Percentiles rank a stretch among this genome's conserved stretches.
Conservation (phyloP, 352 stramenopile genomes). For the Phytophthora foliorum region DNA sequence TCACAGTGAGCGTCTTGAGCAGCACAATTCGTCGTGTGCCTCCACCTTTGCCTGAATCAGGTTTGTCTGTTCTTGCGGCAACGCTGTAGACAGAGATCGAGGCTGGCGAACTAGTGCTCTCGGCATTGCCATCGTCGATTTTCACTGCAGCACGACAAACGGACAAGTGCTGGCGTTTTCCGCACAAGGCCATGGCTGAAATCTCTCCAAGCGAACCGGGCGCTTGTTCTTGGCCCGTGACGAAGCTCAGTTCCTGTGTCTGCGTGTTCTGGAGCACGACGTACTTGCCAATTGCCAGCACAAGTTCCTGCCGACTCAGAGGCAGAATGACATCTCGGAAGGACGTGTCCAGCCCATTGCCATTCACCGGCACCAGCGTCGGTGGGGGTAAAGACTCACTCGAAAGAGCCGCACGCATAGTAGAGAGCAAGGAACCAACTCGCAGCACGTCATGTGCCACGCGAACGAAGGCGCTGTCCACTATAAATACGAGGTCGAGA, state of each 20-base stretch:
- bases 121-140: constrained; percentile 10
- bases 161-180: constrained; percentile 59
- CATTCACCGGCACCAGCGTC: constrained; percentile 52
- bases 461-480: constrained; percentile 4
- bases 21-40: constrained; percentile 27
- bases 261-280: constrained; percentile 76
- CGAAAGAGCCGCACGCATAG: constrained; percentile 15
- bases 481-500: constrained; percentile 34
- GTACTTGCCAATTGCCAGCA: constrained; percentile 73
- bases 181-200: constrained; percentile 74
- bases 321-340: constrained; percentile 69
- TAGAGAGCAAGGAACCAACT: not conserved
- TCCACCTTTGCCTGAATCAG: constrained; percentile 14
- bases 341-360: constrained; percentile 58
- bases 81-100: constrained; percentile 54
- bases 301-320: constrained; percentile 66
- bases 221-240: constrained; percentile 37
- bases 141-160: constrained; percentile 64
- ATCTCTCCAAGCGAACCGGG: constrained; percentile 59
- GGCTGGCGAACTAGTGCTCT: constrained; percentile 22
- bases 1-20: constrained; percentile 61
- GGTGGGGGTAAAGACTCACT: constrained; percentile 7
- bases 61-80: constrained; percentile 3
- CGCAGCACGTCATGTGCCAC: constrained; percentile 3
- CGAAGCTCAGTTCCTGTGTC: constrained; percentile 64